Base-by-base conservation (phyloP, 2,329 filamentous ascomycete species). In the Chaetomium sp. region DNA sequence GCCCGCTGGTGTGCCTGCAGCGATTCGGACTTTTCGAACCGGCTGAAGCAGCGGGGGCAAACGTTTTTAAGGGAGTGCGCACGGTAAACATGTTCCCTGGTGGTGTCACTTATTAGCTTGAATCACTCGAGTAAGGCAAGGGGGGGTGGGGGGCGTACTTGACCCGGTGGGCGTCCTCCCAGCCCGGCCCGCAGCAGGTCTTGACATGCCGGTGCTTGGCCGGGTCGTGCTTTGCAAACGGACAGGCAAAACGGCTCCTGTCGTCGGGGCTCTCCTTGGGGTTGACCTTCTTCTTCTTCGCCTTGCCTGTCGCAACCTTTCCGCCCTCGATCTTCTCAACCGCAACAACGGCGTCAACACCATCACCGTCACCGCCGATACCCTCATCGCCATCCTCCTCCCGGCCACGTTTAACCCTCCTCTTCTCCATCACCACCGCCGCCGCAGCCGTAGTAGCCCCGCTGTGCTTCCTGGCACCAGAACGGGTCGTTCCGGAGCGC, bases 61-160 rank as follows among this genome's bases (percentile, higher is more conserved):
- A 55, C 53, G 35, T 61, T 61, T 36, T 62, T 65, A 11, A 56
- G 45, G 33, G 60, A 59, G 52, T 69, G 67, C 2, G 60, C 58
- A 19, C 66, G 64, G 43, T 63, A 63, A 19, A 69, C 50, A 38
- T 69, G 67, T 33, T 69, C 67, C 52, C 66, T 68, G 12, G 8
- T 4, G 12, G 48, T 6, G 3, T 2, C 12, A 5, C 12, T 12
- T 6, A 33, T 35, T 9, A 57, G 54, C 10, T 9, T 42, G 5
- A 3, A 42, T 1, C 0, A 47, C 12, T 12, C 14, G 2, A 11
- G 14, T 53, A 14, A 55, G 37, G 9, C 6, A 6, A n/a, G 11
- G 10, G 12, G 8, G 8, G 14, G n/a, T 6, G 11, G 10, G 9
- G 5, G 41, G 5, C 57, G 49, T 19, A 66, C 64, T 66, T 67